Evolutionary conservation across 148 eudicot genomes (phyloP), one percentile per base, ranked within the genome.

Genomic region (Rhododendron molle): DNA sequence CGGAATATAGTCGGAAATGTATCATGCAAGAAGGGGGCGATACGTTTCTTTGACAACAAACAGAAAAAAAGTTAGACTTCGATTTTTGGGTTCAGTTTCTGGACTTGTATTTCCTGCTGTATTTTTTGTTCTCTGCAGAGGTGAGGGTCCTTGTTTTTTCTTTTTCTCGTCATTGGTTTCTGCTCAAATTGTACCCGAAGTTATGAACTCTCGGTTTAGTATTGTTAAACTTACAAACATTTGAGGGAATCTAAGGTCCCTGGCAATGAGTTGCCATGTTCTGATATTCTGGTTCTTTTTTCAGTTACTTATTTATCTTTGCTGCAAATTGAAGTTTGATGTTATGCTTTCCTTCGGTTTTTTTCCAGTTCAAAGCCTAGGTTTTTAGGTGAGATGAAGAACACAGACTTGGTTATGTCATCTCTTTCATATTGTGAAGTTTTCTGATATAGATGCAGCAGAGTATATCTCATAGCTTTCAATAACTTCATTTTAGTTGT

Each of bases 1-100:
- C 90, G 92, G 92, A 86, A 86, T 88, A 87, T 87, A 88, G 86
- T 88, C 81, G 78, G 80, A 81, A 86, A 85, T 81, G 89, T 85
- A 87, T 85, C 84, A 60, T 65, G 83, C 90, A 89, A 73, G 87
- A 85, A 89, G 58, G 54, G 54, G 30, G 83, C 11, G 87, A 85
- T 86, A 82, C 87, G 65, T 71, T n/a, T 58, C n/a, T 83, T 60
- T 50, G 78, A 72, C 77, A 47, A 60, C 23, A 46, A 44, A 71
- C 38, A 71, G 47, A 78, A n/a, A 58, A 14, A 36, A 81, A 16
- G 50, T 38, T 65, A 62, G 38, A 60, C 84, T 82, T 40, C 6
- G 76, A 15, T 16, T 67, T 82, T 67, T 69, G 84, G 56, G n/a
- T 65, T 82, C 47, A 62, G 8, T 76, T 85, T 82, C 58, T 46